A percentile compares a stretch with the other conserved stretches of the same genome.
Evolutionary conservation across 2,329 filamentous ascomycete species (phyloP).

Genomic region (Cladophialophora yegresii): DNA sequence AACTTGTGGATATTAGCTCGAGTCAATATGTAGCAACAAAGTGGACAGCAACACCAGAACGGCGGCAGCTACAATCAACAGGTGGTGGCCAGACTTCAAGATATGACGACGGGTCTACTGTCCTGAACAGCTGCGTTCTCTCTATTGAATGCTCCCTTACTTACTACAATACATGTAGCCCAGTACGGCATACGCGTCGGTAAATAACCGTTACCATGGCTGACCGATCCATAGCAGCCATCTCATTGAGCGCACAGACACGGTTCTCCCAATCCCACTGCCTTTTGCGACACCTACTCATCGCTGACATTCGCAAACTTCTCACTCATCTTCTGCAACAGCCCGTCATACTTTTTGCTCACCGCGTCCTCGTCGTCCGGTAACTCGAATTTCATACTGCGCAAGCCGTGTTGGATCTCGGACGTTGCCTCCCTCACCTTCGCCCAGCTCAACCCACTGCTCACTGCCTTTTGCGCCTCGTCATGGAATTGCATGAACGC

Average conservation of each 20-base stretch:
- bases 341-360: constrained; percentile 88
- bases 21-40: not conserved
- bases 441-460: constrained; percentile 85
- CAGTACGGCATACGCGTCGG: no score
- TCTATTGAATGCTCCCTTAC: not conserved
- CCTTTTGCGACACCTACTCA: constrained; percentile 60
- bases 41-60: not conserved
- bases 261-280: not conserved
- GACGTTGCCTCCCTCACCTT: constrained; percentile 89
- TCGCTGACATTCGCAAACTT: constrained; percentile 96
- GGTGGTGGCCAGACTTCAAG: not conserved
- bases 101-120: not conserved
- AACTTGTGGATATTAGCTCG: not conserved
- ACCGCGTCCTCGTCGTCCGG: constrained; percentile 80
- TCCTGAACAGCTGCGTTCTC: not conserved
- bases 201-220: not conserved
- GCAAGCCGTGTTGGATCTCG: constrained; percentile 80
- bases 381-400: constrained; percentile 96
- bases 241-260: not conserved
- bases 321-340: constrained; percentile 89
- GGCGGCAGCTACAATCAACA: not conserved
- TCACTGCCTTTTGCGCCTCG: constrained; percentile 91
- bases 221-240: not conserved
- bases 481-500: constrained; percentile 98
- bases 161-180: not conserved